Base-by-base conservation (phyloP, 306 rosid genomes). In the Parietaria judaica region DNA sequence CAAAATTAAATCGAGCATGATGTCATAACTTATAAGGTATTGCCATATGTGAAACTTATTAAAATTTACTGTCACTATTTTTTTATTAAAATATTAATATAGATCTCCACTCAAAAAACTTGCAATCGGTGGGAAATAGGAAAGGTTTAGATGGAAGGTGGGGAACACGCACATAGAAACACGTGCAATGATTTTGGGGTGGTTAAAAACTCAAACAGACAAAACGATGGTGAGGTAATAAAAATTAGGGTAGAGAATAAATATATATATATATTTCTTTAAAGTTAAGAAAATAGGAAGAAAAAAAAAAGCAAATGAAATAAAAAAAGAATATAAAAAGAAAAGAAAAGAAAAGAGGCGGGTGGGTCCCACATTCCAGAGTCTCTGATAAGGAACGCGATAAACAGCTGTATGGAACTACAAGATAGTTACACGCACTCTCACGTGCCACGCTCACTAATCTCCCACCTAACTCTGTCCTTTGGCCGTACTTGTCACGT, bases 401-500 rank as follows among this genome's bases (percentile, higher is more conserved):
- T 55, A 72, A 59, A 77, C 81, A 77, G 81, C 81, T 72, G 78
- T 68, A 60, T 56, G 6, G 39, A 47, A 66, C 61, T 56, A 49
- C 64, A 14, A 23, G 56, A 10, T 17, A 14, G 47, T 31, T 46
- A 44, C 66, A 14, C 66, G 60, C 63, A 34, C 13, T 54, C 74
- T 76, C 71, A 76, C 71, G 54, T 76, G 71, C 73, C 74, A 58
- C 64, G 64, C 73, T 48, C 70, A 36, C 69, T 57, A 3, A 16
- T 7, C 58, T 3, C 14, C 17, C 13, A 72, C 74, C 54, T 0
- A 67, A 59, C 56, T 3, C 68, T 48, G 81, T 76, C 71, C 77
- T 67, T 47, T 58, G 14, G 12, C 74, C 70, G 81, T 76, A 76
- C 65, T 52, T 52, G 3, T 76, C 81, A 72, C 81, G 71, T 63